These are phyloP conservation scores for Salix purpurea DNA, from an alignment of 345 rosid genomes.

Conservation along the genomic window DNA sequence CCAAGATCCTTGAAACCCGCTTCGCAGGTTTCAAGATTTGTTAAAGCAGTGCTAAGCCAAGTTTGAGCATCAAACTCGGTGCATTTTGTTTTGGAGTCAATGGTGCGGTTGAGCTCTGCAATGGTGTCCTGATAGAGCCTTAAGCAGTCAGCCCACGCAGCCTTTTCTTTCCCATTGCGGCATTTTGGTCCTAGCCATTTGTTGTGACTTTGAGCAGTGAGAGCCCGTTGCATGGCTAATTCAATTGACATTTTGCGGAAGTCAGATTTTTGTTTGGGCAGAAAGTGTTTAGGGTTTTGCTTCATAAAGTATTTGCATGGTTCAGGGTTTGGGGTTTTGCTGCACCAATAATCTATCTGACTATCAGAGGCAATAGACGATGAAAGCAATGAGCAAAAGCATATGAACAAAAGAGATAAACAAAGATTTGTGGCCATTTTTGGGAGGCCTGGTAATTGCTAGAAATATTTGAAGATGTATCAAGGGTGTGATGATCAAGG, in stretches of 20 bases:
- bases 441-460: not conserved
- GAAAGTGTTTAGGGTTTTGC: conserved; percentile 15
- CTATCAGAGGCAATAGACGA: conserved; percentile 19
- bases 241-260: conserved; percentile 43
- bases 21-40: conserved; percentile 68
- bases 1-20: conserved; percentile 62
- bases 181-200: conserved; percentile 53
- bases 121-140: conserved; percentile 52
- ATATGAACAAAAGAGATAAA: conserved; percentile 1
- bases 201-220: conserved; percentile 41
- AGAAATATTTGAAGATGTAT: not conserved
- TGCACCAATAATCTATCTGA: conserved; percentile 56
- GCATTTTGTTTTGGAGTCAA: conserved; percentile 39
- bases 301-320: conserved; percentile 56
- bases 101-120: conserved; percentile 51
- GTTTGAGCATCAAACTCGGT: conserved; percentile 64
- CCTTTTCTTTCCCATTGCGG: conserved; percentile 47
- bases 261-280: conserved; percentile 40
- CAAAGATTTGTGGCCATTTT: conserved; percentile 21
- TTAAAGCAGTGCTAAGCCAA: conserved; percentile 80
- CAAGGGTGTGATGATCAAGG: not conserved
- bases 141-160: conserved; percentile 83
- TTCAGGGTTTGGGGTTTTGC: conserved; percentile 62
- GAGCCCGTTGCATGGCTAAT: conserved; percentile 57
- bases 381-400: conserved; percentile 14